Percentiles rank a stretch among this genome's conserved stretches.
Evolutionary conservation across 2,329 filamentous ascomycete species (phyloP).

Genomic region (Cladosporium sp.): DNA sequence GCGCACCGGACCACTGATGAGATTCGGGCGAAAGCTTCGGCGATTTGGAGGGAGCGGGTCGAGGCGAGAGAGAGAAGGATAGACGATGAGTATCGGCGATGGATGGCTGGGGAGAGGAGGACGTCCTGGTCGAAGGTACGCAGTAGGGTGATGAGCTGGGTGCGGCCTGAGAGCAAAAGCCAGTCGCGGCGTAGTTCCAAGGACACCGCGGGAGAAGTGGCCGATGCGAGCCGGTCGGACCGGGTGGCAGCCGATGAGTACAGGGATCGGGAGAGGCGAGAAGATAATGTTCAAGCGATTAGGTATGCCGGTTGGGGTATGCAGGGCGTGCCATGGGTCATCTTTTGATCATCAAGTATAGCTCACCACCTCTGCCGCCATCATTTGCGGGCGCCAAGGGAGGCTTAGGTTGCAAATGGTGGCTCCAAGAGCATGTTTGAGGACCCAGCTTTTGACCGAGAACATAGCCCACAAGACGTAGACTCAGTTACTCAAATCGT

Average conservation of each 20-base stretch:
- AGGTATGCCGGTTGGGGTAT: background rate
- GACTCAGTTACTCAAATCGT: background rate
- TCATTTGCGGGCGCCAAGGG: too few species aligned
- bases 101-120: background rate
- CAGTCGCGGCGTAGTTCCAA: background rate
- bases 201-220: background rate
- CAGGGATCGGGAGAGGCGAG: background rate
- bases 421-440: too few species aligned
- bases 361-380: too few species aligned
- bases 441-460: too few species aligned
- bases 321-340: background rate
- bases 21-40: background rate
- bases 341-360: background rate
- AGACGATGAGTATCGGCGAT: background rate
- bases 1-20: background rate
- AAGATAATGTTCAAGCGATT: background rate
- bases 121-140: background rate
- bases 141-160: background rate
- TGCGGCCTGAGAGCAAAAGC: background rate
- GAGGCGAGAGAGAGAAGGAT: background rate
- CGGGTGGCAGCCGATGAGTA: background rate
- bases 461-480: too few species aligned
- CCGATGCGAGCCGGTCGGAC: background rate
- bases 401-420: too few species aligned
- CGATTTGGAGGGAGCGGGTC: background rate